Conservation (phyloP, 768 basidiomycete genomes). For the Psilocybe azurescens region DNA sequence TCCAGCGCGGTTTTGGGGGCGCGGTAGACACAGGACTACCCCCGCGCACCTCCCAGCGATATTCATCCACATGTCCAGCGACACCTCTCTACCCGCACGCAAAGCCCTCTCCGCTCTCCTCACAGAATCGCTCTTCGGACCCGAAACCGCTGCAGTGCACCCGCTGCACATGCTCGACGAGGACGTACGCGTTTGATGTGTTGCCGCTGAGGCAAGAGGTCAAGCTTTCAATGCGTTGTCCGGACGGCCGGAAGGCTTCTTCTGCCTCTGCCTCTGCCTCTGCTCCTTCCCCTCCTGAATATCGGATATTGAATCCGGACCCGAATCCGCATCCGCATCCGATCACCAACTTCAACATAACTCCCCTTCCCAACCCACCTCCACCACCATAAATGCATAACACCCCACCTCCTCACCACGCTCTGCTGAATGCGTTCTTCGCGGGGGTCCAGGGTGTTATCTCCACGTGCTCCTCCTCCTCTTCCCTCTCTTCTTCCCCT, state of each 20-base stretch:
- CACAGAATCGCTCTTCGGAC: slow-evolving; percentile 57
- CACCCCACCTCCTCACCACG: slow-evolving; percentile 62
- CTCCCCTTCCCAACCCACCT: slow-evolving; percentile 31
- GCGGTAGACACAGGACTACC: no score
- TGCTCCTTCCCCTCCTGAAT: no score
- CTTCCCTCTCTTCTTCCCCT: no score
- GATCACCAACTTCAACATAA: slow-evolving; percentile 3
- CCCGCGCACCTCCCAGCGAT: slow-evolving; percentile 40
- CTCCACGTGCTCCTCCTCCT: no score
- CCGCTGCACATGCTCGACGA: slow-evolving; percentile 67
- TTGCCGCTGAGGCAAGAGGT: slow-evolving; percentile 47
- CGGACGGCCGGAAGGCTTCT: slow-evolving; percentile 12
- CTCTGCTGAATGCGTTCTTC: slow-evolving; percentile 74
- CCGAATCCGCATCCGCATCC: neutral
- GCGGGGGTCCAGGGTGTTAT: slow-evolving; percentile 52
- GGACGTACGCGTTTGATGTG: slow-evolving; percentile 74
- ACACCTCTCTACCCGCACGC: slow-evolving; percentile 58
- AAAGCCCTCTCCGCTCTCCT: slow-evolving; percentile 65
- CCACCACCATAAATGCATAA: no score
- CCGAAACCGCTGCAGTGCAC: slow-evolving; percentile 54
- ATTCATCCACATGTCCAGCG: slow-evolving; percentile 75
- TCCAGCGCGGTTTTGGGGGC: no score
- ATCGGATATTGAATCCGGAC: no score
- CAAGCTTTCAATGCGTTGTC: slow-evolving; percentile 27
- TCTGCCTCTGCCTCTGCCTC: neutral